phyloP scores from a whole-genome alignment of 2,329 filamentous ascomycete species.

The Acrocalymma vagum region DNA sequence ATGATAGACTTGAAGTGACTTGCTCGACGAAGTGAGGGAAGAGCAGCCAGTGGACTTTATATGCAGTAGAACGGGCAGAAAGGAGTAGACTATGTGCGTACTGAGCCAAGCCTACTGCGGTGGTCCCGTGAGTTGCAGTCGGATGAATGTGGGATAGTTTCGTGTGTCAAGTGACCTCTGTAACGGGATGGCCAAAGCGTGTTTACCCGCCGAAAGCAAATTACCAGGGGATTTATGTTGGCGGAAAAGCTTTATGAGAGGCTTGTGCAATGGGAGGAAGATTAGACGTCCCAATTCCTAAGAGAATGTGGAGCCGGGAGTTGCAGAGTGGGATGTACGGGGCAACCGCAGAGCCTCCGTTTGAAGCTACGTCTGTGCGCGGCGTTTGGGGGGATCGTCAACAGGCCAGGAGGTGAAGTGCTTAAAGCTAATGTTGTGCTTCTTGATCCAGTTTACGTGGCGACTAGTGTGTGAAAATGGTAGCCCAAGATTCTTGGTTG shows the following conservation, averaged over 20 bases:
- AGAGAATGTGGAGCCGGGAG: conserved; percentile 20
- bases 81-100: conserved; percentile 16
- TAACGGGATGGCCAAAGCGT: conserved; percentile 26
- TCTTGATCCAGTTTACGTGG: conserved; percentile 26
- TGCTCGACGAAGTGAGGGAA: conserved; percentile 6
- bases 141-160: conserved; percentile 29
- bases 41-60: conserved; percentile 26
- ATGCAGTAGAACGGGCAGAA: conserved; percentile 12
- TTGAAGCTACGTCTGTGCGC: conserved; percentile 19
- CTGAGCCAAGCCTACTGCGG: conserved; percentile 30
- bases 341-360: conserved; percentile 22
- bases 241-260: conserved; percentile 13
- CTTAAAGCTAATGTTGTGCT: conserved; percentile 29
- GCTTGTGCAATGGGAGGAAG: conserved; percentile 21
- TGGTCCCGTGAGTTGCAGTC: conserved; percentile 25
- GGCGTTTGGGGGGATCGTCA: conserved; percentile 20
- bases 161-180: conserved; percentile 32
- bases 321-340: conserved; percentile 41
- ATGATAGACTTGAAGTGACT: conserved; percentile 12
- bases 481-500: conserved; percentile 32
- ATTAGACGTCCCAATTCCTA: conserved; percentile 15
- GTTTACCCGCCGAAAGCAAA: conserved; percentile 18
- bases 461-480: conserved; percentile 30
- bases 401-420: conserved; percentile 25
- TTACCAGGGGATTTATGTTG: conserved; percentile 25